Percentiles rank a stretch among this genome's conserved stretches.
These are phyloP conservation scores for Leccinum broughii DNA, from an alignment of 768 basidiomycete species.

Conservation along the genomic window DNA sequence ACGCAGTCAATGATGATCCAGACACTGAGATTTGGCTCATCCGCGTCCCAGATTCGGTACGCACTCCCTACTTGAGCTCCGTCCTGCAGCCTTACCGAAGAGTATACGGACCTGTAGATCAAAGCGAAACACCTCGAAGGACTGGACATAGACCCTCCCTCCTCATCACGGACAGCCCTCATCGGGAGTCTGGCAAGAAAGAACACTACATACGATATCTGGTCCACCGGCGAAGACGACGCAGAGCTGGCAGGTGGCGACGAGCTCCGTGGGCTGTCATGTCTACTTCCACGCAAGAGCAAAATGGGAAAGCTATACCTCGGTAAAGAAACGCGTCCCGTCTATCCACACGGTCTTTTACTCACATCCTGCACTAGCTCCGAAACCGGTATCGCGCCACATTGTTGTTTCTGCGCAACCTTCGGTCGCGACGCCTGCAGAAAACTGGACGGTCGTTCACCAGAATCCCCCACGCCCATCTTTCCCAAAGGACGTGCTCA, in stretches of 20 bases:
- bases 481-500: conserved; percentile 62
- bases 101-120: conserved; percentile 41
- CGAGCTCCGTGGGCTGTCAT: conserved; percentile 60
- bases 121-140: conserved; percentile 64
- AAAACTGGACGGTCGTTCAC: conserved; percentile 23
- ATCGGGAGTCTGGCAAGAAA: conserved; percentile 57
- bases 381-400: conserved; percentile 57
- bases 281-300: conserved; percentile 62
- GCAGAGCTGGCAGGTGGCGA: conserved; percentile 49
- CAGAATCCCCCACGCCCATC: conserved; percentile 56
- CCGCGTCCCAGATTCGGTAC: conserved; percentile 65
- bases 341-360: conserved; percentile 29
- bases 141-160: conserved; percentile 47
- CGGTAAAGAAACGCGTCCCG: conserved; percentile 38
- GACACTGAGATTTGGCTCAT: conserved; percentile 73
- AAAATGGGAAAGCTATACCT: conserved; percentile 60
- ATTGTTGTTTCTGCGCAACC: conserved; percentile 58
- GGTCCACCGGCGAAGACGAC: conserved; percentile 53
- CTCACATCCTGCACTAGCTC: conserved; percentile 44
- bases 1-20: conserved; percentile 50
- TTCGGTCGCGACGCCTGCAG: conserved; percentile 25
- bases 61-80: conserved; percentile 26
- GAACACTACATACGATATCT: conserved; percentile 59
- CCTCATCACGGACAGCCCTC: conserved; percentile 39
- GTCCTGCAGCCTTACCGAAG: background rate